Evolutionary conservation across 495 filamentous ascomycete species (phyloP), one percentile per base, ranked within the genome.

Genomic region (Penicillium taxi): DNA sequence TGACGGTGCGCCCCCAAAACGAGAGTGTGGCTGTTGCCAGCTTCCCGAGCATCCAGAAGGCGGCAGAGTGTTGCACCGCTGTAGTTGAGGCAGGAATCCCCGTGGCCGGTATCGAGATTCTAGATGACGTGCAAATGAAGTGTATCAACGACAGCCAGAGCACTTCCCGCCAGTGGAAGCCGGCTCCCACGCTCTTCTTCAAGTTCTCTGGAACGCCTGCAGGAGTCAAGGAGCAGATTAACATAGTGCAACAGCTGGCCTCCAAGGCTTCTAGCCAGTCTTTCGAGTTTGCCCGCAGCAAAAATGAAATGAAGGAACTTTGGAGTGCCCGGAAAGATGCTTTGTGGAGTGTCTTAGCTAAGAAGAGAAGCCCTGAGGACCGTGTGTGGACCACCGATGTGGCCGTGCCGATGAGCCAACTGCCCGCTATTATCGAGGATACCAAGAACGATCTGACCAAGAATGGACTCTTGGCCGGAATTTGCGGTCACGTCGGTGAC

Each of bases 401-500:
- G 6, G 78, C 78, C 0, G 78, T 82, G 0, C 78, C 78, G 5
- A 80, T 82, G 49, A 75, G 69, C 45, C 61, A 59, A 38, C 42
- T 82, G 36, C 65, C 78, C n/a, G 64, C 73, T 27, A 79, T 81
- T 32, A 78, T 82, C 24, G 78, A 82, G 38, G 66, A 67, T 20
- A 78, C 75, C 2, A 78, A 81, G 42, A 53, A 66, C 18, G 71
- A 78, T 36, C 70, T 82, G 52, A 63, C 56, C 20, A 55, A 66
- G 45, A 74, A 69, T 36, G 73, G 71, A 1, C 44, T 82, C 13
- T 49, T 76, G 33, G 78, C 72, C 9, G 68, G 66, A 19, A 82
- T 80, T 34, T 74, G 80, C 32, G 78, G 78, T n/a, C 78, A 82
- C 57, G 77, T 81, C 12, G 78, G 78, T 9, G 78, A 82, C 61